phyloP scores from a whole-genome alignment of 164 flowering plant genomes.

The Dillenia turbinata region DNA sequence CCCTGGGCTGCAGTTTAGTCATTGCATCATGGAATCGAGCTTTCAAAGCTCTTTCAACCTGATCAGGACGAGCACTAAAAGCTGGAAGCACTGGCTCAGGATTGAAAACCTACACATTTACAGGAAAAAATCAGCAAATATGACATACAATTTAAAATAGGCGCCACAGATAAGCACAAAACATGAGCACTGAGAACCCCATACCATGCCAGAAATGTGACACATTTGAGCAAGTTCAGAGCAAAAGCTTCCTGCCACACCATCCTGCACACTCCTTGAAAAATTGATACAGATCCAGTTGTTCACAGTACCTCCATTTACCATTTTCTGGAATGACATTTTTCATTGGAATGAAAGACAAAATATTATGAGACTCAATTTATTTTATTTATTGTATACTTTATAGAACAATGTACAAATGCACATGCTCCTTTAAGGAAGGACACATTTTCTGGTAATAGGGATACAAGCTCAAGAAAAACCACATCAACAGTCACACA shows the following conservation, averaged over 20 bases:
- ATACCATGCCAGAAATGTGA: slow-evolving; percentile 68
- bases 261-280: slow-evolving; percentile 56
- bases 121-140: background rate
- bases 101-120: slow-evolving; percentile 18
- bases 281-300: slow-evolving; percentile 69
- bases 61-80: slow-evolving; percentile 29
- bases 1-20: slow-evolving; percentile 20
- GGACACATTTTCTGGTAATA: too few species aligned
- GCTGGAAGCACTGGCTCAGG: slow-evolving; percentile 26
- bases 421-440: too few species aligned
- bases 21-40: slow-evolving; percentile 27
- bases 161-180: background rate
- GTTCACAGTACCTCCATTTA: slow-evolving; percentile 67
- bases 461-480: too few species aligned
- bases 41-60: slow-evolving; percentile 31
- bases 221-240: slow-evolving; percentile 70
- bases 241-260: slow-evolving; percentile 50
- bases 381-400: too few species aligned
- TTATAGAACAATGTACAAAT: too few species aligned
- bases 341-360: background rate
- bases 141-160: background rate
- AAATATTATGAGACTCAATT: background rate
- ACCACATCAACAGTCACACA: too few species aligned
- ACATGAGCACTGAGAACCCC: background rate
- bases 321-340: slow-evolving; percentile 53